Conservation (phyloP, 345 rosid genomes). For the Melaleuca alternifolia region DNA sequence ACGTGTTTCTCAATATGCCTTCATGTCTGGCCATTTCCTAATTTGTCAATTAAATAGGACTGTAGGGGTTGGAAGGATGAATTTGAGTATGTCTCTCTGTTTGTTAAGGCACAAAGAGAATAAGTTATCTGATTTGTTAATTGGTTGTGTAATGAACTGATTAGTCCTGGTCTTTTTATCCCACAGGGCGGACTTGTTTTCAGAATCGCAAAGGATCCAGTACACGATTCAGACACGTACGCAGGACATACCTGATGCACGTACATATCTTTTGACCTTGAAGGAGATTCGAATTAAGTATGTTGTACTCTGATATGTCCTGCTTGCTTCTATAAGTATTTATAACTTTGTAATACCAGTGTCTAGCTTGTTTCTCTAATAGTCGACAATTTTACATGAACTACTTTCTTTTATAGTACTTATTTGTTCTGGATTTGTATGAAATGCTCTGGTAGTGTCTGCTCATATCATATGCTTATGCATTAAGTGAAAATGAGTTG, state of each 20-base stretch:
- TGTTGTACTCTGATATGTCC: not conserved
- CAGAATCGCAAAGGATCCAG: slow-evolving; percentile 77
- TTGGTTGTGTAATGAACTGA: not conserved
- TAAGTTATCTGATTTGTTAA: not conserved
- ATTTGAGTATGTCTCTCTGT: not conserved
- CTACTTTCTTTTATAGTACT: not conserved
- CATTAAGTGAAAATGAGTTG: not conserved
- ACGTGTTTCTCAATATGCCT: not conserved
- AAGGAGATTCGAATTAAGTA: slow-evolving; percentile 72
- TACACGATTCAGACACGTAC: slow-evolving; percentile 56
- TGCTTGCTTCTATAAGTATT: not conserved
- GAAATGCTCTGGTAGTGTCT: not conserved
- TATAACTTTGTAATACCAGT: not conserved
- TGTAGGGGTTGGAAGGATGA: not conserved
- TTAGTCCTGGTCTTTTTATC: slow-evolving; percentile 1
- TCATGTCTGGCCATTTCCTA: not conserved
- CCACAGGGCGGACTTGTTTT: slow-evolving; percentile 76
- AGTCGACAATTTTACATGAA: not conserved
- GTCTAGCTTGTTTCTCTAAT: not conserved
- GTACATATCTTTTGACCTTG: slow-evolving; percentile 65
- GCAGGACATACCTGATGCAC: slow-evolving; percentile 74
- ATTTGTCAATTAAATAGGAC: not conserved
- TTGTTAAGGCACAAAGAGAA: not conserved
- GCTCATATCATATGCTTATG: not conserved
- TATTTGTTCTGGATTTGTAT: not conserved